Evolutionary conservation across 345 rosid species (phyloP).

Genomic region (Eucalyptus cladocalyx): DNA sequence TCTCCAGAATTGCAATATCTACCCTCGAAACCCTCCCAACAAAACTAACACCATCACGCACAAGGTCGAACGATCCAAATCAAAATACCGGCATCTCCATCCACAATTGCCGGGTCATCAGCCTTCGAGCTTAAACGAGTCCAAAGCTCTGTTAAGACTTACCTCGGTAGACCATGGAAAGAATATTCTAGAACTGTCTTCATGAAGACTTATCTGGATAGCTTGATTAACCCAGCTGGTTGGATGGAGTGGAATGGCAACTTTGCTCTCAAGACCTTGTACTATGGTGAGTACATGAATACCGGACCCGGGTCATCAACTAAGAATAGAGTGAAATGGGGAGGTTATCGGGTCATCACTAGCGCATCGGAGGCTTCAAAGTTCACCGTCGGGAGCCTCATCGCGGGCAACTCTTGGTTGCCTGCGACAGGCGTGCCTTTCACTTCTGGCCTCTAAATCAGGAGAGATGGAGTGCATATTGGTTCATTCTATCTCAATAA

Average conservation of each 20-base stretch:
- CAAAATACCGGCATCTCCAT: conserved; percentile 49
- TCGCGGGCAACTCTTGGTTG: conserved; percentile 40
- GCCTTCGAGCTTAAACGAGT: conserved; percentile 20
- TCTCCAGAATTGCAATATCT: conserved; percentile 39
- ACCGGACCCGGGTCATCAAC: conserved; percentile 35
- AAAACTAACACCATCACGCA: conserved; percentile 33
- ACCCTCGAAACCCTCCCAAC: conserved; percentile 23
- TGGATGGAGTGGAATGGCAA: conserved; percentile 49
- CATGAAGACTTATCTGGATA: conserved; percentile 26
- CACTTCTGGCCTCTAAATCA: conserved; percentile 23
- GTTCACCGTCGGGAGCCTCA: conserved; percentile 29
- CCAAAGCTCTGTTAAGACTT: conserved; percentile 35
- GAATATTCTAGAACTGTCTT: conserved; percentile 36
- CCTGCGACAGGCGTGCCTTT: conserved; percentile 28
- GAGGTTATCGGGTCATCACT: conserved; percentile 19
- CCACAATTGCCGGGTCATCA: conserved; percentile 36
- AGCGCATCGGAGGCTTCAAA: conserved; percentile 23
- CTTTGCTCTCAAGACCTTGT: conserved; percentile 33
- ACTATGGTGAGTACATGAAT: conserved; percentile 42
- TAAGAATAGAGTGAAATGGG: conserved; percentile 29
- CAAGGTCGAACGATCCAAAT: conserved; percentile 45
- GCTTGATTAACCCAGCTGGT: conserved; percentile 31
- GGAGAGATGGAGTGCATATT: background rate
- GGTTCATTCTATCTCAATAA: background rate
- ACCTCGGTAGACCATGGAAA: conserved; percentile 44